Percentiles rank a stretch among this genome's conserved stretches.
These are phyloP conservation scores for Chytridium lagenaria DNA, from an alignment of 371 early-diverging fungal species.

Conservation along the genomic window DNA sequence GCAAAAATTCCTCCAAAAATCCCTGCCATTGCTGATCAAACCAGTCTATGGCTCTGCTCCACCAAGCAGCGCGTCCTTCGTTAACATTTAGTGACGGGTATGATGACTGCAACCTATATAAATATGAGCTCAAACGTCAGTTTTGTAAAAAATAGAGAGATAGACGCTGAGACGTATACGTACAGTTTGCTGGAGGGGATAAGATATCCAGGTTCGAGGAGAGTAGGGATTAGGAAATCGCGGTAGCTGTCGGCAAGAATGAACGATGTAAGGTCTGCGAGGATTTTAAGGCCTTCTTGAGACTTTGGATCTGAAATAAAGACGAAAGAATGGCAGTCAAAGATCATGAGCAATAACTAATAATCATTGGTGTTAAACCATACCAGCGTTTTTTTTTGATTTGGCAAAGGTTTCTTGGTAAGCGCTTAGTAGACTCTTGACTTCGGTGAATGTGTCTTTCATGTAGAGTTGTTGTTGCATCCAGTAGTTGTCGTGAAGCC, in stretches of 20 bases:
- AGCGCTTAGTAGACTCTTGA: conserved; percentile 24
- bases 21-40: conserved; percentile 43
- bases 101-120: conserved; percentile 8
- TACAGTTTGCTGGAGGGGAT: conserved; percentile 37
- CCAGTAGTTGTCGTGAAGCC: conserved; percentile 64
- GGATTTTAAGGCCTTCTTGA: conserved; percentile 1
- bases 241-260: conserved; percentile 39
- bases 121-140: not conserved
- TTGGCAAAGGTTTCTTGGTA: not conserved
- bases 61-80: conserved; percentile 20
- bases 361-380: too few species aligned
- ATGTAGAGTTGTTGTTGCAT: conserved; percentile 38
- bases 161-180: too few species aligned
- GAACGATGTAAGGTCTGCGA: conserved; percentile 23
- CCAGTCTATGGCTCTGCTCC: conserved; percentile 26
- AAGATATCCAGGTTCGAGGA: conserved; percentile 39
- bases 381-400: too few species aligned
- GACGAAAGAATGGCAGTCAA: not conserved
- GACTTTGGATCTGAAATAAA: not conserved
- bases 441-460: conserved; percentile 32
- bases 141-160: conserved; percentile 2
- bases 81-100: conserved; percentile 24
- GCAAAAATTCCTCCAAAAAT: conserved; percentile 40
- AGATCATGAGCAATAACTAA: not conserved
- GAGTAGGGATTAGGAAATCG: conserved; percentile 39